Percentiles rank a stretch among this genome's conserved stretches.
Evolutionary conservation across 192 early-diverging fungal species (phyloP).

Genomic region (Backusella macrospora): DNA sequence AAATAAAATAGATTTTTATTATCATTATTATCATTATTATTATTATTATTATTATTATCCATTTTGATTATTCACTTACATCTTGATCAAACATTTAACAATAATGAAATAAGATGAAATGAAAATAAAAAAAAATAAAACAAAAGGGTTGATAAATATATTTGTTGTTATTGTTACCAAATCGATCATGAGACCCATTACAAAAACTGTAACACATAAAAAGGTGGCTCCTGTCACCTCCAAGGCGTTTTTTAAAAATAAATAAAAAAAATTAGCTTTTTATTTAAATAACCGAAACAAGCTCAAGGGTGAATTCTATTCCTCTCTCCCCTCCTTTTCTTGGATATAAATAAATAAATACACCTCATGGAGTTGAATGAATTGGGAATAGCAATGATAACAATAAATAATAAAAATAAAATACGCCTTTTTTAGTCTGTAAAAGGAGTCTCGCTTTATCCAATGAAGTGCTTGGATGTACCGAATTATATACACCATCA

Average conservation of each 20-base stretch:
- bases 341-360: constrained; percentile 8
- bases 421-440: neutral
- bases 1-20: neutral
- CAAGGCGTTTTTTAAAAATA: neutral
- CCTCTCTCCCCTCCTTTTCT: neutral
- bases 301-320: neutral
- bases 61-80: neutral
- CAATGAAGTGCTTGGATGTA: neutral
- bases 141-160: neutral
- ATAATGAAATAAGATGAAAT: neutral
- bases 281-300: constrained; percentile 5
- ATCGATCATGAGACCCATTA: neutral
- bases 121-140: neutral
- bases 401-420: neutral
- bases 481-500: neutral
- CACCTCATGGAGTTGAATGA: neutral
- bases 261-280: neutral
- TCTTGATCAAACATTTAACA: constrained; percentile 5
- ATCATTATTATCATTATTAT: too few relatives aligned
- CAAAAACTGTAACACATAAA: neutral
- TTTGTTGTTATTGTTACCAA: constrained; percentile 12
- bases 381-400: neutral
- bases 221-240: neutral
- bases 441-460: neutral
- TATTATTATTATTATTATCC: too few relatives aligned